Base-by-base conservation (phyloP, 768 basidiomycete genomes). In the Mycena albidolilacea region DNA sequence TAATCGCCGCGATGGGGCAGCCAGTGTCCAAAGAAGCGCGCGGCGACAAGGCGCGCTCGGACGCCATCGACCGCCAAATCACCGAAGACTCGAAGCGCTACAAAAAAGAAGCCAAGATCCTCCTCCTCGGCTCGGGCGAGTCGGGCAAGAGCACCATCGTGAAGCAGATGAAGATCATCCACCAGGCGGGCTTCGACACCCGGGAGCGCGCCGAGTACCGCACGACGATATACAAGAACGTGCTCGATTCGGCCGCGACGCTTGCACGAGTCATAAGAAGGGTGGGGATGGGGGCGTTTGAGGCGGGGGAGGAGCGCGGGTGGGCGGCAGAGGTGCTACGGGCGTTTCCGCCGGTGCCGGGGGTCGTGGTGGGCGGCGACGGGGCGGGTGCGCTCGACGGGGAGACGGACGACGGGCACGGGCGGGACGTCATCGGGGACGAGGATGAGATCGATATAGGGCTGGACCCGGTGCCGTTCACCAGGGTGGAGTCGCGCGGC, bases 151-250 rank as follows among this genome's bases (percentile, higher is more conserved):
- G 15, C 57, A 66, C 70, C 5, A 71, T 71, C 57, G 70, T 71
- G 17, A 71, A 71, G 59, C 70, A 94, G 80, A 94, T 94, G 93
- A 94, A 94, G 85, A 93, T 94, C 67, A 93, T 94, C 54, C 91
- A 94, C 79, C 92, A 93, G 79, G 89, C 89, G 71, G 93, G 93
- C 7, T 94, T 91, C 81, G 87, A 88, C 3, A 79, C 80, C 23
- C 87, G 91, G 4, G 93, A 93, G 78, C 87, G 92, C 21, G 81
- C 90, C 71, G 84, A 86, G 1, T 93, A 88, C 83, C 85, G 91
- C 44, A 83, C 87, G 6, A 89, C 89, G 35, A 90, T 94, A 75
- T 92, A 89, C 79, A 85, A 86, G 63, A 89, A 94, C 80, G 87
- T 93, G n/a, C 82, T 93, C 70, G 93, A 94, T 73, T 90, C 90